These are phyloP conservation scores for Sorghum bicolor DNA, from an alignment of 176 grass and related monocot genomes.

Conservation along the genomic window DNA sequence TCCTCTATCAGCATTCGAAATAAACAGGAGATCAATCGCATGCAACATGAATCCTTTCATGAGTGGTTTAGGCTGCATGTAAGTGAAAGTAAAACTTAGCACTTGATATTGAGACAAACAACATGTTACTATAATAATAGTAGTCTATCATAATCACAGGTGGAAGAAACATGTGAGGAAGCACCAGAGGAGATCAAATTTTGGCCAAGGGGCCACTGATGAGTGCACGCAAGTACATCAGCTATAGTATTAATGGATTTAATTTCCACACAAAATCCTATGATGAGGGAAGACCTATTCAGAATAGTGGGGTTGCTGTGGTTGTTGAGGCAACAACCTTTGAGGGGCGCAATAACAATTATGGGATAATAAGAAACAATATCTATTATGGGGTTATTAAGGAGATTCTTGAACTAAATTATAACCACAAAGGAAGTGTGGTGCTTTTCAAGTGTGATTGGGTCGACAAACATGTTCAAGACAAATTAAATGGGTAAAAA, in stretches of 20 bases:
- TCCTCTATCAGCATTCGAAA: not conserved
- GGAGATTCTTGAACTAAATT: not conserved
- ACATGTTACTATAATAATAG: not conserved
- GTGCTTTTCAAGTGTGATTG: slow-evolving; percentile 11
- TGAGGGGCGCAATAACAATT: not conserved
- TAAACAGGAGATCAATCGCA: not conserved
- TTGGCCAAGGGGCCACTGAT: not conserved
- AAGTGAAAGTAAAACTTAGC: not conserved
- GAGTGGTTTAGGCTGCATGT: not conserved
- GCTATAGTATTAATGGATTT: not conserved
- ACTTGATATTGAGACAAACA: not conserved
- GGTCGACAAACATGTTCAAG: not conserved
- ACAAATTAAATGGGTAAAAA: not conserved
- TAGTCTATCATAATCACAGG: not conserved
- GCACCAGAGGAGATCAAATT: not conserved
- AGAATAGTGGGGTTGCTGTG: not conserved
- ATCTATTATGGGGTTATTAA: not conserved
- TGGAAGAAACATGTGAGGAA: not conserved
- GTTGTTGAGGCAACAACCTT: not conserved
- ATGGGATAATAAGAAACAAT: not conserved
- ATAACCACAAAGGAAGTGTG: not conserved
- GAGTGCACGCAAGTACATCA: not conserved
- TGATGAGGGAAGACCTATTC: not conserved
- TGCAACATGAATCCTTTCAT: not conserved
- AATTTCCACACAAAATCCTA: not conserved